Base-by-base conservation (phyloP, 2,329 filamentous ascomycete species). In the Lecanosticta acicola region DNA sequence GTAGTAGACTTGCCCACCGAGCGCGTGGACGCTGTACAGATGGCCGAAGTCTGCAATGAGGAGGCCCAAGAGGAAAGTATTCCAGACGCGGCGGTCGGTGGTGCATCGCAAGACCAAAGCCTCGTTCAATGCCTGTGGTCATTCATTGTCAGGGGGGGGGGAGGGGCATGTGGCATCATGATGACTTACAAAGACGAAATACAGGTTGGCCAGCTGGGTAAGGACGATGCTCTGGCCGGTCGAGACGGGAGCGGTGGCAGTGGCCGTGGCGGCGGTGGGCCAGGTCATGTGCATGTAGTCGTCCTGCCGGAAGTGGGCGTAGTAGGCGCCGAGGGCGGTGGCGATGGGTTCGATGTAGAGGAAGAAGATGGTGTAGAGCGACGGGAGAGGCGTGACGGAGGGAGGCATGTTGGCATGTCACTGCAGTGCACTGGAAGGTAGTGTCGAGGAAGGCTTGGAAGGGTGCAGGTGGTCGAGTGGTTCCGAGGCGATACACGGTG, bases 11-110 rank as follows among this genome's bases (percentile, higher is more conserved):
- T 69, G 66, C 10, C 62, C 54, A 0, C 85, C 85, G 21, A 84
- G 69, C 20, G 69, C 70, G 29, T 71, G 68, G 48, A 89, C 74
- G 29, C 80, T 80, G 65, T 81, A 85, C 45, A 90, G 68, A 65
- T 90, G 86, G 3, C 85, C 86, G 26, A 88, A 63, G 64, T 91
- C 86, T n/a, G 84, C 86, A 13, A 90, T 63, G 24, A 90, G 73
- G 48, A 90, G 69, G 32, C 77, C 81, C 37, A 83, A 68, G 3
- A 90, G 70, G 19, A 90, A 72, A 1, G 78, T 73, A 54, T 71
- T 74, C 86, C 86, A 91, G 46, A 91, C 85, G 18, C 73, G 71
- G 26, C 83, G 60, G 67, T 89, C 81, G 40, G 71, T 69, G 4
- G 85, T 87, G 13, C 78, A 74, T 34, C 87, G 81, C 53, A 91